phyloP scores from a whole-genome alignment of 2,329 filamentous ascomycete species.

The Bipolaris sorokiniana region DNA sequence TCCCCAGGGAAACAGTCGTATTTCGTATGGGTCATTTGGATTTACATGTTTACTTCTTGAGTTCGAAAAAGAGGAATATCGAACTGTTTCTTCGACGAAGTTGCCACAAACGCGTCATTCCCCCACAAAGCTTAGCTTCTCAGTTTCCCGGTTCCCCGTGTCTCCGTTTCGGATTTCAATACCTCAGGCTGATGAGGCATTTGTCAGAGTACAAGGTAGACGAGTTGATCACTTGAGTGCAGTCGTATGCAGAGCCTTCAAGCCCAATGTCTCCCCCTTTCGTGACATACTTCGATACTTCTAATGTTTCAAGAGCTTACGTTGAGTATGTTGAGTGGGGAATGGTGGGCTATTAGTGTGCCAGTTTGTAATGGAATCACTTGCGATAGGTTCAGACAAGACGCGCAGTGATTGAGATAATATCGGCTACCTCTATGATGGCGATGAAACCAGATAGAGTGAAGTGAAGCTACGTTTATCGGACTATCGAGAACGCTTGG shows the following conservation, averaged over 20 bases:
- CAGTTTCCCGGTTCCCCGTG: not conserved
- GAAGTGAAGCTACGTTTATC: not conserved
- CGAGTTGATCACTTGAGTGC: not conserved
- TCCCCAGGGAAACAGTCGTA: too few species aligned
- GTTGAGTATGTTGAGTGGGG: not conserved
- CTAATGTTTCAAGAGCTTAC: not conserved
- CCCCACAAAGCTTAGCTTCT: too few species aligned
- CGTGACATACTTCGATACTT: not conserved
- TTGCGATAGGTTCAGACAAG: not conserved
- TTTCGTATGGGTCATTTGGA: too few species aligned
- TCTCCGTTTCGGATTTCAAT: not conserved
- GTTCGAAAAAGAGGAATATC: too few species aligned
- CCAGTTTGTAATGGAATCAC: not conserved
- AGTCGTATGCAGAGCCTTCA: not conserved
- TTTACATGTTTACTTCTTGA: too few species aligned
- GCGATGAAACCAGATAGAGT: not conserved
- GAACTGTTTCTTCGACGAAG: too few species aligned
- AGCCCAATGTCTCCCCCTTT: not conserved
- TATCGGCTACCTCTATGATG: not conserved
- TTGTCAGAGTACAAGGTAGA: not conserved
- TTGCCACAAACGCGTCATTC: too few species aligned
- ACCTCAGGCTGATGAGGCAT: not conserved
- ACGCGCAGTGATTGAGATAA: not conserved
- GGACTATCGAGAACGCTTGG: not conserved
- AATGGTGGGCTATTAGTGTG: not conserved